These are phyloP conservation scores for Trichoderma harzianum DNA, from an alignment of 2,329 filamentous ascomycete genomes.

Conservation along the genomic window DNA sequence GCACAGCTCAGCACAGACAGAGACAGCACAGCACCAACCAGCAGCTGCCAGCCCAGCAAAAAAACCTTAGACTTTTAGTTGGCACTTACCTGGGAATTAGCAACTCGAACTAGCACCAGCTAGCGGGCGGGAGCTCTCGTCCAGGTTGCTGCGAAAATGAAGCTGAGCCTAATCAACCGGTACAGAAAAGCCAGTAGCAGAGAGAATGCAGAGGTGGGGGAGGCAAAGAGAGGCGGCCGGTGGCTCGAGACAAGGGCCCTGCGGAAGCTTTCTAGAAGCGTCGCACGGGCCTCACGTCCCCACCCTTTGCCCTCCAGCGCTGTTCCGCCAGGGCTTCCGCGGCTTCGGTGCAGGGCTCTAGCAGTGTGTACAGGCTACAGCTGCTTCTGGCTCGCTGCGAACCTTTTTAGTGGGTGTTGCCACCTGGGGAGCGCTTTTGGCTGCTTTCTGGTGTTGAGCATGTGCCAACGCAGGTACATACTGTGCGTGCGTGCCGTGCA, in stretches of 20 bases:
- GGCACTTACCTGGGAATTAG: not conserved
- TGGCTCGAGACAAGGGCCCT: slow-evolving; percentile 9
- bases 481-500: not conserved
- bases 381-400: not conserved
- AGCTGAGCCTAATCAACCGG: not conserved
- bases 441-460: not conserved
- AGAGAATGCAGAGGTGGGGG: slow-evolving; percentile 11
- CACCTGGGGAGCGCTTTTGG: not conserved
- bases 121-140: not conserved
- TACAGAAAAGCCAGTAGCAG: not conserved
- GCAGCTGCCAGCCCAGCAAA: not conserved
- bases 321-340: slow-evolving; percentile 15
- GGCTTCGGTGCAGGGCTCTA: not conserved
- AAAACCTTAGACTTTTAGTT: not conserved
- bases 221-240: not conserved
- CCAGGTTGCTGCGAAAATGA: not conserved
- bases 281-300: slow-evolving; percentile 21
- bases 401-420: not conserved
- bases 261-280: slow-evolving; percentile 23
- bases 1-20: not conserved
- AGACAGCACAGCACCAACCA: not conserved
- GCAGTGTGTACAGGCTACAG: not conserved
- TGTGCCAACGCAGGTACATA: not conserved
- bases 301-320: slow-evolving; percentile 5
- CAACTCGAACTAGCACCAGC: not conserved